Evolutionary conservation across 192 early-diverging fungal species (phyloP).

Genomic region (Coemansia sp.): DNA sequence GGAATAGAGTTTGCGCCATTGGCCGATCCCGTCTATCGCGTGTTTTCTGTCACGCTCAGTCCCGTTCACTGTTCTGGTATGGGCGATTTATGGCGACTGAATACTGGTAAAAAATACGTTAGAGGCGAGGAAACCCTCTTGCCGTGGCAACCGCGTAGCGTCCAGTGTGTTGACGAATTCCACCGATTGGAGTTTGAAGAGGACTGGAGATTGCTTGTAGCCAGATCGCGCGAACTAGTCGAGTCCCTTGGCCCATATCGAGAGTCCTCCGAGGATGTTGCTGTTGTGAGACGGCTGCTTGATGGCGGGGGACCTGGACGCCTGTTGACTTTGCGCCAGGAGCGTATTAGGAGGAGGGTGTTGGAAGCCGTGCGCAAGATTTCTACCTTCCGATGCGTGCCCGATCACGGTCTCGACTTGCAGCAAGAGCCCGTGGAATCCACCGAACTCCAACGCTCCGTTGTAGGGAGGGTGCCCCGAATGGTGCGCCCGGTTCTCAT

Average conservation of each 20-base stretch:
- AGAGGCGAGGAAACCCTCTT: slow-evolving; percentile 69
- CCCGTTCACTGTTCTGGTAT: slow-evolving; percentile 55
- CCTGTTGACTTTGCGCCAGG: slow-evolving; percentile 9
- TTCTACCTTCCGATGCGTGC: slow-evolving; percentile 10
- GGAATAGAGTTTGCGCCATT: slow-evolving; percentile 16
- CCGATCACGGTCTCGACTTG: background rate
- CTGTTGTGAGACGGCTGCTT: background rate
- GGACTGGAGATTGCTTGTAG: slow-evolving; percentile 35
- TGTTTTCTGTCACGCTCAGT: slow-evolving; percentile 62
- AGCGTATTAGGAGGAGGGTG: slow-evolving; percentile 12
- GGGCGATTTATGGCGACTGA: slow-evolving; percentile 65
- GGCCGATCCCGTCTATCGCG: slow-evolving; percentile 37
- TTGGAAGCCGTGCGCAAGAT: slow-evolving; percentile 18
- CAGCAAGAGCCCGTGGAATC: slow-evolving; percentile 26
- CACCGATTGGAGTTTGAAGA: slow-evolving; percentile 19
- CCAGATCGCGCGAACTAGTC: slow-evolving; percentile 19
- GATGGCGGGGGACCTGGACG: background rate
- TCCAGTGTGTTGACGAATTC: slow-evolving; percentile 62
- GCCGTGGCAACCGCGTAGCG: slow-evolving; percentile 68
- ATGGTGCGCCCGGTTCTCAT: slow-evolving; percentile 13
- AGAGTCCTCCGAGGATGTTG: background rate
- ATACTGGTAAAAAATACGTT: slow-evolving; percentile 65
- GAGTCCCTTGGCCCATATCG: slow-evolving; percentile 12
- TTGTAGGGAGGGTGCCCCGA: background rate
- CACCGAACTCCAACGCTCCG: background rate